Base-by-base conservation (phyloP, 148 eudicot genomes). In the Vaccinium corymbosum region DNA sequence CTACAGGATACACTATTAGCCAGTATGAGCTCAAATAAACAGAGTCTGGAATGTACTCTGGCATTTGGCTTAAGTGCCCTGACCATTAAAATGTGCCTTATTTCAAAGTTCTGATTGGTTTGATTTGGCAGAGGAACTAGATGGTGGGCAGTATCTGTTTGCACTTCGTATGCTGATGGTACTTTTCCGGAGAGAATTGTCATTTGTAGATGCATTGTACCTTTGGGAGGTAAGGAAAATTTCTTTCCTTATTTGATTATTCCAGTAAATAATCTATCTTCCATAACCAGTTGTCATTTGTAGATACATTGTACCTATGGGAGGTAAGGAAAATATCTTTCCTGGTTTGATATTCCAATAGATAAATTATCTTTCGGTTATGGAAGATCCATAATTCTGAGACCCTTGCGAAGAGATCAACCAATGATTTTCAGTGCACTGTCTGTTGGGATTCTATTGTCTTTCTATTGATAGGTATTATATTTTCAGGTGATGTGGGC, bases 141-240 rank as follows among this genome's bases (percentile, higher is more conserved):
- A 94, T 91, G 98, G 97, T 77, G 98, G 98, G 75, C 93, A 96
- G 86, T 96, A 96, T 87, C 86, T 96, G 78, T 96, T 96, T 88
- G 98, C 98, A 77, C 92, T 96, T 80, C 98, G 98, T 81, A 96
- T 96, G 98, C 88, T 96, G 88, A 96, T 96, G 98, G 98, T 94
- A 68, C 93, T 93, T 86, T 95, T 96, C 84, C 89, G 98, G 87
- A 93, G 98, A 87, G 98, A 96, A 85, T 92, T 96, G 89, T 93
- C 97, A 3, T 91, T 94, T 84, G 88, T 91, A 38, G 98, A 96
- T 90, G 93, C 93, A 50, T 76, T 96, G 85, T 94, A 94, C 89
- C 98, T 96, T 59, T 96, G 98, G 98, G 98, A 96, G 97, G 98
- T 93, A 88, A 89, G 86, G 27, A 62, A 48, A 76, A 49, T 27